phyloP scores from a whole-genome alignment of 179 eudicot genomes.

The Silene vulgaris region DNA sequence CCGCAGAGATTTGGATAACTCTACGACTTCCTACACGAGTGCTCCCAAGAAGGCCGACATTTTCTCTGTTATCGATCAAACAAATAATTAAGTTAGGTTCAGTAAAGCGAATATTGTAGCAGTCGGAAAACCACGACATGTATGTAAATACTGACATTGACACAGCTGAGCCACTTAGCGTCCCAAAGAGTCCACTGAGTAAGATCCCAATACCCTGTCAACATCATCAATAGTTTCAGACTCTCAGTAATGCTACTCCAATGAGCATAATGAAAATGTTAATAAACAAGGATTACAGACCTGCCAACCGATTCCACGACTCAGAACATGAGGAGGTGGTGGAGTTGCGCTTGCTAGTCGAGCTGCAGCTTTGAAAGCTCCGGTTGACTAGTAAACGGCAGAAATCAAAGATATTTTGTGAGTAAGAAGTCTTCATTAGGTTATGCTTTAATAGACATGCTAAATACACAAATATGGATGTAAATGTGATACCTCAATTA shows the following conservation, averaged over 20 bases:
- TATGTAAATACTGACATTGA: constrained; percentile 56
- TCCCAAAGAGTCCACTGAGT: constrained; percentile 86
- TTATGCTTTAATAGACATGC: neutral
- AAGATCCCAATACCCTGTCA: constrained; percentile 82
- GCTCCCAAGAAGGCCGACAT: constrained; percentile 85
- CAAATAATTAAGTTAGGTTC: constrained; percentile 1
- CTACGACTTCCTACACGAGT: constrained; percentile 93
- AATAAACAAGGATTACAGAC: constrained; percentile 25
- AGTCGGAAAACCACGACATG: neutral
- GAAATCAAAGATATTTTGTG: neutral
- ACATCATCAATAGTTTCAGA: neutral
- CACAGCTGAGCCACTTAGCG: constrained; percentile 83
- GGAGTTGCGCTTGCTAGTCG: constrained; percentile 97
- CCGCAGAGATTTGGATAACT: constrained; percentile 88
- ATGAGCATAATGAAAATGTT: neutral
- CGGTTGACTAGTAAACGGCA: constrained; percentile 64
- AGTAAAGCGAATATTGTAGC: neutral
- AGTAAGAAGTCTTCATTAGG: neutral
- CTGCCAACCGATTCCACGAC: constrained; percentile 99
- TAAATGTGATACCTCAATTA: constrained; percentile 59
- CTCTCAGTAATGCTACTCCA: constrained; percentile 2
- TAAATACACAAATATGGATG: neutral
- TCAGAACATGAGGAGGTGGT: constrained; percentile 95
- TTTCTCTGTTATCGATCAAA: constrained; percentile 54
- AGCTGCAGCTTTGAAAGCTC: constrained; percentile 92